phyloP scores from a whole-genome alignment of 768 basidiomycete species.

The Lactarius pseudohatsudake region DNA sequence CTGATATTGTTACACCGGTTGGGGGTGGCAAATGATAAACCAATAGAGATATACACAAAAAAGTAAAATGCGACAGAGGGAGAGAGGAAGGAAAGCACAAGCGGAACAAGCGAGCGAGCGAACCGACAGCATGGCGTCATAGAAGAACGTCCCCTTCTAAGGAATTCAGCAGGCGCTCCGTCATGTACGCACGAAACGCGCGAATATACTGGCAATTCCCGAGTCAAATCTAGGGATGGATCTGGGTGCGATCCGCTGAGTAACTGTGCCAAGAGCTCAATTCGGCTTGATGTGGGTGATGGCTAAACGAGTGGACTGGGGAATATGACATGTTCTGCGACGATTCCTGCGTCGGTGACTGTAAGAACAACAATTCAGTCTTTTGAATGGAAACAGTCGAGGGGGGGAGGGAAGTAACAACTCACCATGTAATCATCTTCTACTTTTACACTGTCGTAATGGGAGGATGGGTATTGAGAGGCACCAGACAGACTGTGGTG shows the following conservation, averaged over 20 bases:
- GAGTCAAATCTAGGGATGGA: conserved; percentile 50
- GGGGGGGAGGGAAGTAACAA: neutral
- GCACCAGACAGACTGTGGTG: conserved; percentile 45
- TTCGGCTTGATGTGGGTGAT: conserved; percentile 34
- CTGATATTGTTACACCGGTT: conserved; percentile 28
- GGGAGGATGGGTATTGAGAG: conserved; percentile 24
- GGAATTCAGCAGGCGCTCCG: conserved; percentile 28
- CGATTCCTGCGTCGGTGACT: conserved; percentile 30
- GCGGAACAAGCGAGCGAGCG: conserved; percentile 7
- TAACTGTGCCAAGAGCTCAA: conserved; percentile 66
- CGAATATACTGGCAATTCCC: conserved; percentile 22
- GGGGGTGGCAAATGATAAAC: conserved; percentile 20
- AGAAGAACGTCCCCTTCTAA: conserved; percentile 23
- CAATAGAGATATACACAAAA: conserved; percentile 25
- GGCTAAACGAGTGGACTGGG: conserved; percentile 29
- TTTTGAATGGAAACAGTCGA: neutral
- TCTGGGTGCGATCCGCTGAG: conserved; percentile 61
- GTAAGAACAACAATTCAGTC: neutral
- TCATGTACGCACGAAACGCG: conserved; percentile 22
- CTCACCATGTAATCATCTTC: conserved; percentile 31
- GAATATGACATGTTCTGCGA: conserved; percentile 27
- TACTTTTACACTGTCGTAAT: conserved; percentile 30
- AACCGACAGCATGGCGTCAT: conserved; percentile 21
- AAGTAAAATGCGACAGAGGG: conserved; percentile 11
- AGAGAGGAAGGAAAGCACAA: neutral